Percentiles rank a stretch among this genome's conserved stretches.
phyloP scores from a whole-genome alignment of 169 alveolate species.

The Plasmodium chabaudi region DNA sequence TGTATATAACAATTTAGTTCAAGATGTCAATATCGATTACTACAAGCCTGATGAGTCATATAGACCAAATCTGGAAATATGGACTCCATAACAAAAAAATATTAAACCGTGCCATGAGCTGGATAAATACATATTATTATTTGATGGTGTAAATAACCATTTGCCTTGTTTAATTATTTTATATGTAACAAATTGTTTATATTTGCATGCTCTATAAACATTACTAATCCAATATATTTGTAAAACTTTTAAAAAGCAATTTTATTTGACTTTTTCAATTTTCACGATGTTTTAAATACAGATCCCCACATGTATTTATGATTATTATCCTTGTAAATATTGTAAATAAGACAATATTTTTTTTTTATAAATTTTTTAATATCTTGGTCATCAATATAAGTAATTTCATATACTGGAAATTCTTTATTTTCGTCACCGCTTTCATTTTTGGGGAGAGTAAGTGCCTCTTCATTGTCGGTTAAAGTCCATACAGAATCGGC shows the following conservation, averaged over 20 bases:
- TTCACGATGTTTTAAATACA: constrained; percentile 53
- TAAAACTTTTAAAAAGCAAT: too few species aligned
- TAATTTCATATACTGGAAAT: constrained; percentile 37
- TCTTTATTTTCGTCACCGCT: not conserved
- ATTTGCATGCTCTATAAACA: too few species aligned
- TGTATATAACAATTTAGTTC: constrained; percentile 13
- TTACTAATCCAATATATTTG: too few species aligned
- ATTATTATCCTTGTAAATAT: constrained; percentile 73
- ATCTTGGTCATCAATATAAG: constrained; percentile 27
- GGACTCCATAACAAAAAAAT: constrained; percentile 23
- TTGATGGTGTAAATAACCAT: too few species aligned
- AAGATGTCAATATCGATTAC: constrained; percentile 27
- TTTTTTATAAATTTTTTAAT: constrained; percentile 25
- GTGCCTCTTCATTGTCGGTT: constrained; percentile 10
- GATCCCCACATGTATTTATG: constrained; percentile 78
- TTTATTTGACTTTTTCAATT: too few species aligned
- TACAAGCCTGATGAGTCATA: constrained; percentile 26
- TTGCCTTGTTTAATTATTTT: too few species aligned
- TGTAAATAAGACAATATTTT: constrained; percentile 35
- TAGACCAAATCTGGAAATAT: constrained; percentile 15
- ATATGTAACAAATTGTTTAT: too few species aligned
- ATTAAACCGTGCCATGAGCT: too few species aligned
- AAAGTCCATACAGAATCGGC: constrained; percentile 69
- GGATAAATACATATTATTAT: too few species aligned
- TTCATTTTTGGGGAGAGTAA: not conserved